Evolutionary conservation across 345 rosid species (phyloP).

Genomic region (Euclidium syriacum): DNA sequence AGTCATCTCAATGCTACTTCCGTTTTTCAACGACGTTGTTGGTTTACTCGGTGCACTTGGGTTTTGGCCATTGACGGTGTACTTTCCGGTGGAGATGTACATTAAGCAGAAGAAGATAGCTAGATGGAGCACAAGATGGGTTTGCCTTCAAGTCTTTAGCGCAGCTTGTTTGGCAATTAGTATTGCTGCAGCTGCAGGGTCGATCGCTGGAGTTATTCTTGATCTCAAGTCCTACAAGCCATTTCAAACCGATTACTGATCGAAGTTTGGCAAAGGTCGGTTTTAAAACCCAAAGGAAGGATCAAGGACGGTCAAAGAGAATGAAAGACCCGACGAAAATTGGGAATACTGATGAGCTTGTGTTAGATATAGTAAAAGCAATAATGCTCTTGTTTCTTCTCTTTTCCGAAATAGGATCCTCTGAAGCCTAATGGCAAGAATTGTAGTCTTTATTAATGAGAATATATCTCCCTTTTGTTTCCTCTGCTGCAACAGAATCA

Average conservation of each 20-base stretch:
- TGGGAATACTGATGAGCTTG: neutral
- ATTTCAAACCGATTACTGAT: conserved; percentile 42
- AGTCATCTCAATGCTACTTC: conserved; percentile 79
- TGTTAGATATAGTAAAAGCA: conserved; percentile 4
- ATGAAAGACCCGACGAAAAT: neutral
- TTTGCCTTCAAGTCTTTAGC: conserved; percentile 68
- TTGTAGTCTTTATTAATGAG: neutral
- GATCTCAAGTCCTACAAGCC: conserved; percentile 76
- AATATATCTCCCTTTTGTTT: neutral
- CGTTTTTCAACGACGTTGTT: conserved; percentile 77
- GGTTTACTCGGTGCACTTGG: conserved; percentile 85
- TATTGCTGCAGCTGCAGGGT: conserved; percentile 77
- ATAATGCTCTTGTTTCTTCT: neutral
- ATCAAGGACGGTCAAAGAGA: neutral
- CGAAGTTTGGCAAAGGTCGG: neutral
- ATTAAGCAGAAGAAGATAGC: conserved; percentile 61
- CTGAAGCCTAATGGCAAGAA: conserved; percentile 5
- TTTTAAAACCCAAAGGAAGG: neutral
- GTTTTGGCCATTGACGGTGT: conserved; percentile 89
- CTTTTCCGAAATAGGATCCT: neutral
- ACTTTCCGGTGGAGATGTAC: conserved; percentile 90
- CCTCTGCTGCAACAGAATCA: neutral
- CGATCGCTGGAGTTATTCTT: conserved; percentile 63
- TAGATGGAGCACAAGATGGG: conserved; percentile 85
- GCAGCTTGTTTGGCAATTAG: conserved; percentile 60